Conservation (phyloP, 148 eudicot genomes). For the Rhododendron vialii region DNA sequence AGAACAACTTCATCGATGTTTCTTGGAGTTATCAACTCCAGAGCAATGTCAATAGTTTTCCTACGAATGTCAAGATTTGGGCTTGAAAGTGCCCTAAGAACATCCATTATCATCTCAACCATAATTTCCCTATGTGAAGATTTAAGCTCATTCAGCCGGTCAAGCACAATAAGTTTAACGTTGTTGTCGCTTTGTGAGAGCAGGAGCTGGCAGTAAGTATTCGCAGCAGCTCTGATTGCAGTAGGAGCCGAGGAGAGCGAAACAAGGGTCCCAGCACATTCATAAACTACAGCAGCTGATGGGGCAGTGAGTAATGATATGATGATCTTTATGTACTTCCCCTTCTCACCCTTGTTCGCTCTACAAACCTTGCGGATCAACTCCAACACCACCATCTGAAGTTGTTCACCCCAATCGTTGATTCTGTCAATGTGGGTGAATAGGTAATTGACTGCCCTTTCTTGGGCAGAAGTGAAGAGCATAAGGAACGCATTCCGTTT, state of each 20-base stretch:
- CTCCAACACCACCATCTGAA: slow-evolving; percentile 94
- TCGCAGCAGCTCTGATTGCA: slow-evolving; percentile 91
- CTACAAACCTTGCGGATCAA: slow-evolving; percentile 82
- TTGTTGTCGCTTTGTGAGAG: slow-evolving; percentile 94
- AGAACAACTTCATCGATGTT: slow-evolving; percentile 92
- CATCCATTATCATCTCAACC: slow-evolving; percentile 95
- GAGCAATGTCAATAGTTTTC: slow-evolving; percentile 79
- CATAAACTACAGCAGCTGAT: slow-evolving; percentile 79
- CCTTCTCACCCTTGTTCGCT: slow-evolving; percentile 78
- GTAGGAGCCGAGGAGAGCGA: slow-evolving; percentile 91
- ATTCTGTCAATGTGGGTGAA: slow-evolving; percentile 66
- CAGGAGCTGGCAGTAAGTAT: slow-evolving; percentile 83
- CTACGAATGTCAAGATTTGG: slow-evolving; percentile 86
- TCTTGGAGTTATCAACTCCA: slow-evolving; percentile 80
- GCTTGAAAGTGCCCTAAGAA: slow-evolving; percentile 92
- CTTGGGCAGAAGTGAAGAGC: slow-evolving; percentile 86
- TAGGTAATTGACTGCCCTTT: slow-evolving; percentile 74
- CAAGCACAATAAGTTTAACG: slow-evolving; percentile 92
- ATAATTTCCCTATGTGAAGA: slow-evolving; percentile 71
- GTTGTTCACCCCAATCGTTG: slow-evolving; percentile 76
- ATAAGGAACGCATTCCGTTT: slow-evolving; percentile 90
- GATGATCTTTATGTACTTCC: slow-evolving; percentile 82
- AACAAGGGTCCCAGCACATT: slow-evolving; percentile 89
- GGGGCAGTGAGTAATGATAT: slow-evolving; percentile 79
- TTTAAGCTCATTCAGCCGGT: slow-evolving; percentile 78